Conservation (phyloP, 1,139 yeast species). For the Suhomyces yuchorum region DNA sequence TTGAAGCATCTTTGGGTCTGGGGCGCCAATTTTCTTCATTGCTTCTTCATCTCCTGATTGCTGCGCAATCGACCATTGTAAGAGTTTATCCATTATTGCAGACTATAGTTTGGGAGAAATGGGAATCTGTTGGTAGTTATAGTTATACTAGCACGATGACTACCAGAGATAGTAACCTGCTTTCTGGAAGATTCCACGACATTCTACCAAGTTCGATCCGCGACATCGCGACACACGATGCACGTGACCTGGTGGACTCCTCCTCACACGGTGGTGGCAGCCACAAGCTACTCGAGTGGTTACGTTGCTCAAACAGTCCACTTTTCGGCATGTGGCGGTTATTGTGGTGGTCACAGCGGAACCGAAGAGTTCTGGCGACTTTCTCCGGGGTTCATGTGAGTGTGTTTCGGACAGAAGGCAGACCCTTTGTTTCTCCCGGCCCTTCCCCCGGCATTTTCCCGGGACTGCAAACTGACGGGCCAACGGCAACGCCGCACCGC, state of each 20-base stretch:
- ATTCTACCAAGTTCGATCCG: constrained; percentile 2
- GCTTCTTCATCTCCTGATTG: constrained; percentile 70
- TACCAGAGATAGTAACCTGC: not conserved
- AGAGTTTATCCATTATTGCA: constrained; percentile 80
- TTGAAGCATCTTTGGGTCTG: constrained; percentile 76
- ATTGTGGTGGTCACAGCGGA: not conserved
- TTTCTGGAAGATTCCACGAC: constrained; percentile 16
- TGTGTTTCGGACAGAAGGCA: not conserved
- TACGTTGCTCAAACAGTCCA: not conserved
- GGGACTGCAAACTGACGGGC: not conserved
- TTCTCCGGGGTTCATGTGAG: not conserved
- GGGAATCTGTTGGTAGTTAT: not conserved
- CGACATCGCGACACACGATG: not conserved
- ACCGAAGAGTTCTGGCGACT: not conserved
- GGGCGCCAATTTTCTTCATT: constrained; percentile 58
- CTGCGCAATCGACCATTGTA: constrained; percentile 90
- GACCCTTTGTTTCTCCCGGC: not conserved
- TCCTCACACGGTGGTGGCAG: too few relatives aligned
- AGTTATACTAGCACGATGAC: not conserved
- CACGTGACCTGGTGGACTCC: too few relatives aligned
- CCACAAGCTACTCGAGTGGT: not conserved
- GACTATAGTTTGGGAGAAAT: not conserved
- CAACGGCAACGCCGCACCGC: not conserved
- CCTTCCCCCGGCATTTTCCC: not conserved
- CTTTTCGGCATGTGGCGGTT: not conserved